Conservation (phyloP, 805 yeast species). For the Helenozyma baotianmanensis region DNA sequence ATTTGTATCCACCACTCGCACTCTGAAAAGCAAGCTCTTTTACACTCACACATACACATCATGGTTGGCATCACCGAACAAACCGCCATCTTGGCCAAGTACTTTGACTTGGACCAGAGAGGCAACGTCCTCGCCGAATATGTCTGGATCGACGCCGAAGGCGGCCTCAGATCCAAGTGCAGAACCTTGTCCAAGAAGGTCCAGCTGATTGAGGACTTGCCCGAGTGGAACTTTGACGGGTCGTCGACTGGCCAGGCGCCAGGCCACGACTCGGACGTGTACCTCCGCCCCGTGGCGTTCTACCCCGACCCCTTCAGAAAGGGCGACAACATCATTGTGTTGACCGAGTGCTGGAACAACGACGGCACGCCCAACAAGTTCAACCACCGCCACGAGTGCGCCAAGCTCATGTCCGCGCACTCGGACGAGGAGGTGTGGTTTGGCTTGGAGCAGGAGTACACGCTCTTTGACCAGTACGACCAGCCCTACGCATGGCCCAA, state of each 20-base stretch:
- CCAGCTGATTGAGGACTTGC: constrained; percentile 74
- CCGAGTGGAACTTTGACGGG: constrained; percentile 99
- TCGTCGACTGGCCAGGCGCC: constrained; percentile 98
- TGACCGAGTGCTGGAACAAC: constrained; percentile 96
- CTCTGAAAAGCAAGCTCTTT: neutral
- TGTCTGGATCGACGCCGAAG: constrained; percentile 95
- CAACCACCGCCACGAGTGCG: constrained; percentile 97
- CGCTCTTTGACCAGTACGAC: constrained; percentile 87
- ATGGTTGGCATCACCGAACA: constrained; percentile 51
- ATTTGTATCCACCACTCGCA: neutral
- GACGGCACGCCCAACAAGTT: constrained; percentile 99
- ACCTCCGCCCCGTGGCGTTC: constrained; percentile 90
- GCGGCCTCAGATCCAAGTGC: constrained; percentile 90
- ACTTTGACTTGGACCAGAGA: constrained; percentile 76
- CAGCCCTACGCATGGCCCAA: constrained; percentile 97
- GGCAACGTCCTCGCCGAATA: constrained; percentile 92
- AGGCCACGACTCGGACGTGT: constrained; percentile 93
- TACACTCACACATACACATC: constrained; percentile 1
- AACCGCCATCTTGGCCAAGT: constrained; percentile 79
- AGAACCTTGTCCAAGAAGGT: constrained; percentile 74
- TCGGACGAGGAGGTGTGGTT: constrained; percentile 85
- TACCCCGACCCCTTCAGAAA: constrained; percentile 97
- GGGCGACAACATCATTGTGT: constrained; percentile 93
- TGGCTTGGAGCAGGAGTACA: constrained; percentile 98
- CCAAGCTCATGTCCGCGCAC: constrained; percentile 92